These are phyloP conservation scores for Ophiostoma perfectum DNA, from an alignment of 2,329 filamentous ascomycete genomes.

Conservation along the genomic window DNA sequence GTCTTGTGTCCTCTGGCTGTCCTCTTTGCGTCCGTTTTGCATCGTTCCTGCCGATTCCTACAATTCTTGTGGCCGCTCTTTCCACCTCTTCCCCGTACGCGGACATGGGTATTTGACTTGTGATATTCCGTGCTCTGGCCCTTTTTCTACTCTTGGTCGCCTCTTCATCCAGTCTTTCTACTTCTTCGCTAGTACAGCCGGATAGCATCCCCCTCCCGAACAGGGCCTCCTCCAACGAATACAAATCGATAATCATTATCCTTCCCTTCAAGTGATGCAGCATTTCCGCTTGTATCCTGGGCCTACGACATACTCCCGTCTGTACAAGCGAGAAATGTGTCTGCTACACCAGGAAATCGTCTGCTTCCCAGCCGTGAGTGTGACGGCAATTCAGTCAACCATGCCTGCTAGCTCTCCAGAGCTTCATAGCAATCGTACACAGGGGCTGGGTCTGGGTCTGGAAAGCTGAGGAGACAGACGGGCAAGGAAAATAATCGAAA, in stretches of 20 bases:
- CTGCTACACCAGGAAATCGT: too few species aligned
- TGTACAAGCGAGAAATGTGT: too few species aligned
- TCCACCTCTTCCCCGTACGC: not conserved
- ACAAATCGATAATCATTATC: not conserved
- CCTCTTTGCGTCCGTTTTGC: not conserved
- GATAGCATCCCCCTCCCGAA: conserved; percentile 2
- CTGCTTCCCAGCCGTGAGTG: too few species aligned
- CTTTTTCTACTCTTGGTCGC: conserved; percentile 4
- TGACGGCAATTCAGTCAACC: not conserved
- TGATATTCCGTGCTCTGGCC: not conserved
- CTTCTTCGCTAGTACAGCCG: not conserved
- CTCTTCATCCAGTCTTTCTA: not conserved
- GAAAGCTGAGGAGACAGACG: not conserved
- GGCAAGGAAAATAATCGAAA: not conserved
- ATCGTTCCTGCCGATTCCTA: not conserved
- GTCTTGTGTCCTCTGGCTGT: not conserved
- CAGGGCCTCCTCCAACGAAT: not conserved
- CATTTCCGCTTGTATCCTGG: too few species aligned
- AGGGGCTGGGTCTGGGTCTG: not conserved
- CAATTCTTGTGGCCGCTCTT: not conserved
- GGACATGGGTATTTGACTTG: not conserved
- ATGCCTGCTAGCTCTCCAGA: not conserved
- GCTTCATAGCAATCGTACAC: too few species aligned
- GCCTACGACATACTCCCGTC: too few species aligned
- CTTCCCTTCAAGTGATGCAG: not conserved